These are phyloP conservation scores for Hirschioporus abietinus DNA, from an alignment of 768 basidiomycete species.

Conservation along the genomic window DNA sequence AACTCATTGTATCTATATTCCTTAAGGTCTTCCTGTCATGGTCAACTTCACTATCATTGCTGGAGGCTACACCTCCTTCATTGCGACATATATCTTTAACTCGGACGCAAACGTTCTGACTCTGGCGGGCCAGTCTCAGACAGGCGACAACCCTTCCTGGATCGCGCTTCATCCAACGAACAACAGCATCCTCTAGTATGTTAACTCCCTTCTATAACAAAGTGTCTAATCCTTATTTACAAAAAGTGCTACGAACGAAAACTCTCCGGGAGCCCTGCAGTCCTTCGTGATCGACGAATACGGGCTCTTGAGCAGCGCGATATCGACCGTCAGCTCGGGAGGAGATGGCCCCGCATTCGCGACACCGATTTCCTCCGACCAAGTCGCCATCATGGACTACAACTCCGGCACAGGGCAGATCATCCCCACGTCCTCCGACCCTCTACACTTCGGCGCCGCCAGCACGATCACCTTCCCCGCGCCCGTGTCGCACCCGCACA, in stretches of 20 bases:
- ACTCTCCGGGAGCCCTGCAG: constrained; percentile 38
- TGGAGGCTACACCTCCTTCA: constrained; percentile 55
- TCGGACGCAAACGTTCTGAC: constrained; percentile 41
- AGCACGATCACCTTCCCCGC: constrained; percentile 50
- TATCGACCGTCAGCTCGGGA: constrained; percentile 43
- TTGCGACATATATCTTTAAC: constrained; percentile 62
- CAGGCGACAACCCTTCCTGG: constrained; percentile 56
- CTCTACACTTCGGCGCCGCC: constrained; percentile 30
- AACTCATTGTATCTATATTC: background rate
- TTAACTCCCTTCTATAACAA: constrained; percentile 5
- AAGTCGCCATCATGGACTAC: constrained; percentile 63
- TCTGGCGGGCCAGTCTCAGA: constrained; percentile 41
- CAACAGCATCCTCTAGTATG: constrained; percentile 57
- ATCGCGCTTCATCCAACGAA: constrained; percentile 52
- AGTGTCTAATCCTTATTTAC: background rate
- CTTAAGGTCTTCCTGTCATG: constrained; percentile 30
- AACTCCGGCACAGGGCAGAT: constrained; percentile 48
- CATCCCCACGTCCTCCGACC: constrained; percentile 36
- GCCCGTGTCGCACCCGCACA: constrained; percentile 58
- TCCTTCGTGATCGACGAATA: constrained; percentile 45
- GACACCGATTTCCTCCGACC: constrained; percentile 37
- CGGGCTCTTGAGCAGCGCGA: constrained; percentile 39
- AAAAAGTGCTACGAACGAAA: constrained; percentile 56
- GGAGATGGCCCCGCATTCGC: constrained; percentile 51
- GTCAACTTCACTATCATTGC: constrained; percentile 66